Evolutionary conservation across 345 rosid species (phyloP).

Genomic region (Lepidium didymum): DNA sequence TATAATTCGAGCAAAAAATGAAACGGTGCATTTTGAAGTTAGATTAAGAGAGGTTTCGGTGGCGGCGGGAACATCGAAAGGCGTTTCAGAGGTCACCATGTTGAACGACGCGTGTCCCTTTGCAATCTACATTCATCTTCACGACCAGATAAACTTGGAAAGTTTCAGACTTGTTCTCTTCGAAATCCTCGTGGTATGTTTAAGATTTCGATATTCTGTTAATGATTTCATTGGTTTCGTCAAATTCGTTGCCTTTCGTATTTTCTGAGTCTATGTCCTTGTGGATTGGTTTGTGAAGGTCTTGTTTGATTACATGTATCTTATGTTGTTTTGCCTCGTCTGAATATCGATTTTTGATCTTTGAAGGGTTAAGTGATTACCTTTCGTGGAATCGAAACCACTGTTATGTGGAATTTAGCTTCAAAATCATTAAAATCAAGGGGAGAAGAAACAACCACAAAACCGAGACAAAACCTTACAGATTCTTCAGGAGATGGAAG

Average conservation of each 20-base stretch:
- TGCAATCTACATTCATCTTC: not conserved
- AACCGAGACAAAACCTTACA: conserved; percentile 17
- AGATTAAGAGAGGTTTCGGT: not conserved
- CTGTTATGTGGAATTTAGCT: conserved; percentile 36
- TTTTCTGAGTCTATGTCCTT: not conserved
- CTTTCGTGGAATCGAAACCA: not conserved
- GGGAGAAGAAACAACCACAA: conserved; percentile 16
- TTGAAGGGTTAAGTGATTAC: not conserved
- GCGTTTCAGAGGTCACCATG: conserved; percentile 18
- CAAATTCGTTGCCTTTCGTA: not conserved
- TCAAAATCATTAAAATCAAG: conserved; percentile 26
- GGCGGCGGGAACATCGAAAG: conserved; percentile 19
- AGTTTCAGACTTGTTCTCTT: not conserved
- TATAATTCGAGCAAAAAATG: not conserved
- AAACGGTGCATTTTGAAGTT: conserved; percentile 17
- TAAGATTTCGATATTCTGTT: not conserved
- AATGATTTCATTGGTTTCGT: not conserved
- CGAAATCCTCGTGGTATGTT: conserved; percentile 1
- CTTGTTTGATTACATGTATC: not conserved
- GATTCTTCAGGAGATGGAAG: conserved; percentile 37
- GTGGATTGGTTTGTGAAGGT: not conserved
- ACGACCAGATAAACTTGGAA: not conserved
- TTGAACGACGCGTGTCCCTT: conserved; percentile 20
- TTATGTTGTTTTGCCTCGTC: not conserved
- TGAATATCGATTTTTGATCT: not conserved